These are phyloP conservation scores for Urostyla sp. DNA, from an alignment of 73 alveolate genomes.

Conservation along the genomic window DNA sequence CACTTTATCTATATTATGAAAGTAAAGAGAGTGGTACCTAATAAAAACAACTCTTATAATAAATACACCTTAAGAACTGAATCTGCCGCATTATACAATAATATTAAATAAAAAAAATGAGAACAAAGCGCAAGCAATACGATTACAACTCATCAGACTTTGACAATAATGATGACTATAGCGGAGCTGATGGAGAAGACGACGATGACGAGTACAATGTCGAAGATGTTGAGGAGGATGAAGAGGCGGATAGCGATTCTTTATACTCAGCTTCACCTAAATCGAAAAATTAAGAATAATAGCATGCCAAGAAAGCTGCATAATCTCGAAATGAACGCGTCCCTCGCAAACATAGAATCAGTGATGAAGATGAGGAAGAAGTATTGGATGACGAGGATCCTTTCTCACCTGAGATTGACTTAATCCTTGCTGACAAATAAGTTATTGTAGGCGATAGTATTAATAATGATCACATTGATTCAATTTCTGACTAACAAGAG, in stretches of 20 bases:
- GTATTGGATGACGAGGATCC: conserved; percentile 57
- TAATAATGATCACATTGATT: background rate
- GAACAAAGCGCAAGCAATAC: conserved; percentile 37
- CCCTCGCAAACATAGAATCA: background rate
- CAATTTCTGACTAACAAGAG: background rate
- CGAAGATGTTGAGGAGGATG: background rate
- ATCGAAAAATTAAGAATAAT: background rate
- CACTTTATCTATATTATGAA: too few species aligned
- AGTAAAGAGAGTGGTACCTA: too few species aligned
- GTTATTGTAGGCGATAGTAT: conserved; percentile 9
- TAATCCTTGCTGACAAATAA: conserved; percentile 49
- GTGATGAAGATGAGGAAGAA: conserved; percentile 38
- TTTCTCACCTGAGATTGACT: conserved; percentile 61
- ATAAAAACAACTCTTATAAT: too few species aligned
- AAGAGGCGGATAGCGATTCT: background rate
- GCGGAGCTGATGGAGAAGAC: background rate
- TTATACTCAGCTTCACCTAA: background rate
- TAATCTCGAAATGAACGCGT: background rate
- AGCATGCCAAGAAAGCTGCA: too few species aligned
- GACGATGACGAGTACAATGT: background rate
- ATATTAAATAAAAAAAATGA: too few species aligned
- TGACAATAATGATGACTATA: conserved; percentile 32
- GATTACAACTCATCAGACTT: conserved; percentile 37
- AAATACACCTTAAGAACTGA: too few species aligned
- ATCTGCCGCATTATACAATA: conserved; percentile 56